These are phyloP conservation scores for Arthrobotrys conoides DNA, from an alignment of 2,329 filamentous ascomycete genomes.

Conservation along the genomic window DNA sequence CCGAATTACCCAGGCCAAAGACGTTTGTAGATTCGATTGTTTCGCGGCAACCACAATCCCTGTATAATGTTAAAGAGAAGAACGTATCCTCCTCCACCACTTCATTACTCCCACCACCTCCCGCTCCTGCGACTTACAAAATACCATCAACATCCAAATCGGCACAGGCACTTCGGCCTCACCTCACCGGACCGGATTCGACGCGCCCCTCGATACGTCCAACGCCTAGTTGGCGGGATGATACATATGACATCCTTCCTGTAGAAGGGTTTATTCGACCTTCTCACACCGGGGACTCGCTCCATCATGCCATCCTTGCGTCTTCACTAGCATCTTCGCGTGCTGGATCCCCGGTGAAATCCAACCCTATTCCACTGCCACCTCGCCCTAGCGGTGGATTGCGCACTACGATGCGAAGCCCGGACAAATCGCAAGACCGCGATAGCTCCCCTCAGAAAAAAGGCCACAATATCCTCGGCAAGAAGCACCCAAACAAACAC, in stretches of 20 bases:
- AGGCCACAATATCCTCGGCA: conserved; percentile 69
- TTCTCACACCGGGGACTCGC: conserved; percentile 48
- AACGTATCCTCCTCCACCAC: conserved; percentile 36
- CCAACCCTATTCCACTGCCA: conserved; percentile 52
- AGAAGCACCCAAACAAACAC: conserved; percentile 79
- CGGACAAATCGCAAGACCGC: conserved; percentile 35
- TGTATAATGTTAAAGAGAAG: conserved; percentile 40
- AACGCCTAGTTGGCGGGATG: conserved; percentile 49
- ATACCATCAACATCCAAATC: conserved; percentile 29
- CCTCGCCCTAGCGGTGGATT: conserved; percentile 33
- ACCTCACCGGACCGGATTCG: conserved; percentile 49
- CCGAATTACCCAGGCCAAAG: conserved; percentile 31
- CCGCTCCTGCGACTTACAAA: conserved; percentile 17
- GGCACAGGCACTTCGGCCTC: conserved; percentile 20
- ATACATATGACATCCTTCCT: conserved; percentile 25
- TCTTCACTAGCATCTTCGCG: conserved; percentile 57
- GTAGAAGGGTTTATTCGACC: conserved; percentile 44
- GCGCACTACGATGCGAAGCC: conserved; percentile 56
- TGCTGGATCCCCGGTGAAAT: conserved; percentile 52
- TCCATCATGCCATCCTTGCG: conserved; percentile 41
- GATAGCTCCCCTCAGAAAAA: conserved; percentile 47
- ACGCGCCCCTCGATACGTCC: conserved; percentile 24
- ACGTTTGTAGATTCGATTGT: conserved; percentile 50
- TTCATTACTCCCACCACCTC: conserved; percentile 1
- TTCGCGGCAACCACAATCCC: conserved; percentile 36